A percentile compares a stretch with the other conserved stretches of the same genome.
phyloP scores from a whole-genome alignment of 768 basidiomycete species.

The Tylopilus vinaceipallidus region DNA sequence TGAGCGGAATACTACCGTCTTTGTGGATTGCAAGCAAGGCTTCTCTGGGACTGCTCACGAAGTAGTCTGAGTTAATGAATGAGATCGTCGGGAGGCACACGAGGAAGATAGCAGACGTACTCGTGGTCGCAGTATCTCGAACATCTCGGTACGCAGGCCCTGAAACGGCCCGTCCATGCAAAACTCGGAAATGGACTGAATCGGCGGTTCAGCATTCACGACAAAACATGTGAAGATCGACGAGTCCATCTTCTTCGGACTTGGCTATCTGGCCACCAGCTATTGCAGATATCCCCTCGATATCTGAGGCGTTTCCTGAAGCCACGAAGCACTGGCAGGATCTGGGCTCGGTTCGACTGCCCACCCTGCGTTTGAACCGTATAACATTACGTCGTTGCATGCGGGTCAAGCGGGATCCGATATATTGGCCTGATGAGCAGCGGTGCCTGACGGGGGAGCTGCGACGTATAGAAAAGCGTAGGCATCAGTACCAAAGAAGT shows the following conservation, averaged over 20 bases:
- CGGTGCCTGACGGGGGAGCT: constrained; percentile 45
- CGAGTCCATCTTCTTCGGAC: constrained; percentile 41
- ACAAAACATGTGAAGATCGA: background rate
- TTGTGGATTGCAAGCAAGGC: too few species aligned
- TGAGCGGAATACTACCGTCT: too few species aligned
- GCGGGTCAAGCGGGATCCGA: constrained; percentile 52
- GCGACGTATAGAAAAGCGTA: constrained; percentile 41
- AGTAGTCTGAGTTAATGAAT: too few species aligned
- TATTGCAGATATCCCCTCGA: constrained; percentile 35
- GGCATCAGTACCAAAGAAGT: constrained; percentile 41
- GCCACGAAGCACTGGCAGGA: constrained; percentile 38
- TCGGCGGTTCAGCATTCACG: background rate
- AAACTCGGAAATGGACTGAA: constrained; percentile 48
- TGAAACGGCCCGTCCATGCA: constrained; percentile 53
- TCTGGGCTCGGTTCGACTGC: constrained; percentile 46
- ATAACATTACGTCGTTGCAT: constrained; percentile 40
- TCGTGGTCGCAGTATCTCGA: too few species aligned
- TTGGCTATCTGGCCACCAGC: constrained; percentile 41
- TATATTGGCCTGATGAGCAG: constrained; percentile 41
- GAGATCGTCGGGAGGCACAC: too few species aligned
- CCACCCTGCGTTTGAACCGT: constrained; percentile 47
- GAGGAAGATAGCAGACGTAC: too few species aligned
- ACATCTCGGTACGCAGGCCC: constrained; percentile 8
- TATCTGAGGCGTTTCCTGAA: constrained; percentile 43
- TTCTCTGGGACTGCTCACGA: too few species aligned